Evolutionary conservation across 2,329 filamentous ascomycete genomes (phyloP).

Genomic region (Incumbomyces lentus): DNA sequence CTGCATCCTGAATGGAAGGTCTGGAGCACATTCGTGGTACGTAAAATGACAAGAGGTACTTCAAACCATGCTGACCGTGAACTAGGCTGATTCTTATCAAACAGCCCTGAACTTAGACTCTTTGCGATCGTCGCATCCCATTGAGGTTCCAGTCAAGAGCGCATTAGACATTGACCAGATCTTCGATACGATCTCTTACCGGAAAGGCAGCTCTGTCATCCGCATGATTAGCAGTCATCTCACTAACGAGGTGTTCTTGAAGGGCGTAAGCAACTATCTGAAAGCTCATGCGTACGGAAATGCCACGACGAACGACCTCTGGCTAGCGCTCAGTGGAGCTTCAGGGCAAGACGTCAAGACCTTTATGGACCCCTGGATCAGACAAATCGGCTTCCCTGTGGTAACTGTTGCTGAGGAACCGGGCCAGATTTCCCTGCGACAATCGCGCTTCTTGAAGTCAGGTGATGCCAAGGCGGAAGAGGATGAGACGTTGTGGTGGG

Average conservation of each 20-base stretch:
- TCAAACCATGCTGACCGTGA: conserved; percentile 29
- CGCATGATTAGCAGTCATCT: conserved; percentile 91
- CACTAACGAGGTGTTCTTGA: conserved; percentile 76
- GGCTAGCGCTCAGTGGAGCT: conserved; percentile 75
- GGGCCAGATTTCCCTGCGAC: conserved; percentile 69
- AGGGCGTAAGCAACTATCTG: conserved; percentile 81
- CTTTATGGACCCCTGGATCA: conserved; percentile 93
- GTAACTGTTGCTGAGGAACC: conserved; percentile 75
- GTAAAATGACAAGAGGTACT: conserved; percentile 46
- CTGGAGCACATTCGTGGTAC: conserved; percentile 88
- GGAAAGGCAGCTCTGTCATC: conserved; percentile 92
- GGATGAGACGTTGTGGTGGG: conserved; percentile 89
- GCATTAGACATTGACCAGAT: conserved; percentile 96
- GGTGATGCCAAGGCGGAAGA: conserved; percentile 87
- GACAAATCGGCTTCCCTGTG: conserved; percentile 88
- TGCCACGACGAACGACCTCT: conserved; percentile 83
- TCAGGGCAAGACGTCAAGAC: conserved; percentile 76
- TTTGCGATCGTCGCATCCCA: conserved; percentile 84
- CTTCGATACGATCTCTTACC: conserved; percentile 91
- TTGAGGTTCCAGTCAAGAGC: conserved; percentile 88
- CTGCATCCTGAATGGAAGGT: conserved; percentile 96
- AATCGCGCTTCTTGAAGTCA: conserved; percentile 81
- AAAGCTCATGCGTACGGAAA: conserved; percentile 78
- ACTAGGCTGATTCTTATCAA: conserved; percentile 77
- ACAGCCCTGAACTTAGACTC: conserved; percentile 82